Evolutionary conservation across 2,329 filamentous ascomycete species (phyloP).

Genomic region (Beauveria australis): DNA sequence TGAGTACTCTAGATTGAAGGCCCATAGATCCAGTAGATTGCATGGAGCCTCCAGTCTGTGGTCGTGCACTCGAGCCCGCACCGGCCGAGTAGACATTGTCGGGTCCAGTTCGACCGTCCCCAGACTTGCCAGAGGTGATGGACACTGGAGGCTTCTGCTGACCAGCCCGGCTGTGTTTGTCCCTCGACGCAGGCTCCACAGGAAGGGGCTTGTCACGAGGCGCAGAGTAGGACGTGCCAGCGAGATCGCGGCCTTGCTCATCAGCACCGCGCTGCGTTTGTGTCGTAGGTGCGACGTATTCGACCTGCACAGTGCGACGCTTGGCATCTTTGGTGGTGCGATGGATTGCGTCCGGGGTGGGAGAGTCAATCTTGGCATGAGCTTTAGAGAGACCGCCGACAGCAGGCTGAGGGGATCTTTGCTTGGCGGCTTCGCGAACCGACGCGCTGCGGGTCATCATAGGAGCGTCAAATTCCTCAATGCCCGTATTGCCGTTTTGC

Average conservation of each 20-base stretch:
- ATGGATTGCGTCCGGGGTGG: conserved; percentile 36
- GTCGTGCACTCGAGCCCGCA: conserved; percentile 44
- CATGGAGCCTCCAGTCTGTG: conserved; percentile 76
- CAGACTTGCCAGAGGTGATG: background rate
- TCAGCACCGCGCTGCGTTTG: conserved; percentile 64
- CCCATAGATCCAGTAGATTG: conserved; percentile 61
- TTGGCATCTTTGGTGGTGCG: conserved; percentile 79
- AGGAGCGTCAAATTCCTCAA: conserved; percentile 50
- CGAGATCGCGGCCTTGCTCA: conserved; percentile 37
- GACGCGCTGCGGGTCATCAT: conserved; percentile 78
- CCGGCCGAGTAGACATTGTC: conserved; percentile 36
- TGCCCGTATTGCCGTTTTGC: conserved; percentile 64
- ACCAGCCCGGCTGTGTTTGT: conserved; percentile 10
- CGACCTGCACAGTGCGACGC: conserved; percentile 89
- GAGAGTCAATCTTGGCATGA: conserved; percentile 64
- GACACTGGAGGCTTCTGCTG: conserved; percentile 20
- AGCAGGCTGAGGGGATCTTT: conserved; percentile 42
- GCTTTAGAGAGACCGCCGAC: conserved; percentile 63
- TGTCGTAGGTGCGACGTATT: conserved; percentile 89
- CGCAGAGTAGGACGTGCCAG: conserved; percentile 20
- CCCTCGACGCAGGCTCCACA: conserved; percentile 39
- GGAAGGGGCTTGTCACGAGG: conserved; percentile 52
- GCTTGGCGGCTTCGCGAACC: conserved; percentile 77
- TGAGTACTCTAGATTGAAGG: conserved; percentile 45
- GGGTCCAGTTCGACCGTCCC: conserved; percentile 26